Evolutionary conservation across 768 basidiomycete species (phyloP), one percentile per base, ranked within the genome.

Genomic region (Russula compacta): DNA sequence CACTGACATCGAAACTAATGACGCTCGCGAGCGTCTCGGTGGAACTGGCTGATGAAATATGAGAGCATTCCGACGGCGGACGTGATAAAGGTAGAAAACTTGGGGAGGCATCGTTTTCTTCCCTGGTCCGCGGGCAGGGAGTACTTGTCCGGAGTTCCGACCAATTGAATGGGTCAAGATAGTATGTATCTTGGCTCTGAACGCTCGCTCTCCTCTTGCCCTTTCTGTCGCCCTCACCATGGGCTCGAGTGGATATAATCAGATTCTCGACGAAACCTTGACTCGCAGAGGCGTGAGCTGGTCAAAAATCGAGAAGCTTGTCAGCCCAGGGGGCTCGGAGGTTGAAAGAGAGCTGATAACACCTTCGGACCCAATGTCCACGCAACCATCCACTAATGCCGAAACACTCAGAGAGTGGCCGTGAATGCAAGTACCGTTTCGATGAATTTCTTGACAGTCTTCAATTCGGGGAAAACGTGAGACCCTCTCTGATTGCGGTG

Each of bases 11-110:
- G 17, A 61, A 61, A 12, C 60, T 61, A 3, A 61, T 11, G 9
- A 24, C 48, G 33, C 60, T 61, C 10, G 6, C 9, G 7, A 36
- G n/a, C 1, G n/a, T 43, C 32, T 51, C 36, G 0, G 17, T 10
- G 6, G 55, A 56, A 47, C 50, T 53, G 19, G 44, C 19, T 38
- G 47, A 15, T n/a, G 60, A 61, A 7, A 61, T 38, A 19, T 44
- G 40, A 8, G 60, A 56, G 15, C 60, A 51, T 3, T 44, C 50
- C 19, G 61, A 58, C 7, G 61, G 14, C 4, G 52, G 56, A n/a
- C 44, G 60, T 35, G 46, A 24, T 21, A n/a, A n/a, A n/a, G n/a
- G n/a, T n/a, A 53, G 17, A 14, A 21, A 47, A 29, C 46, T 19
- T 8, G 38, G 32, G 49, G 56, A n/a, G n/a, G 5, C 29, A 29